phyloP scores from a whole-genome alignment of 139 green algal species.

The Coccomyxa sp. region DNA sequence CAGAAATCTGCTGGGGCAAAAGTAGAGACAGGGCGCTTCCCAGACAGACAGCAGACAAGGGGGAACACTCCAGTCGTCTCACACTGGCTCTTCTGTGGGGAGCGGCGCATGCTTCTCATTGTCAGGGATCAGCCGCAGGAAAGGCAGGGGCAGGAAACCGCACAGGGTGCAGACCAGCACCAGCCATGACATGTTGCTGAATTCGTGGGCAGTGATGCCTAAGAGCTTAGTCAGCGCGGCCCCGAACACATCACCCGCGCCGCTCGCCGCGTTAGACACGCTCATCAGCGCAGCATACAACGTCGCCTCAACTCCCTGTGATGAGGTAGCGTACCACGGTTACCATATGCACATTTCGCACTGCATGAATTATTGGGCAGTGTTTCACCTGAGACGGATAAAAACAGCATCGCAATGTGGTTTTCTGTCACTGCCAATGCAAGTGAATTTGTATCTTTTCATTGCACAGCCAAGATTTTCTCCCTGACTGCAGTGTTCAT shows the following conservation, averaged over 20 bases:
- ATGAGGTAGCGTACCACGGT: too few species aligned
- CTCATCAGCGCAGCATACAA: slow-evolving; percentile 88
- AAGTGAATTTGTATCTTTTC: background rate
- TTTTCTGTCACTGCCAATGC: too few species aligned
- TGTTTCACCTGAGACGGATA: background rate
- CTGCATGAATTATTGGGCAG: background rate
- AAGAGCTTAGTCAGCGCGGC: slow-evolving; percentile 51
- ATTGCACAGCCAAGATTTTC: background rate
- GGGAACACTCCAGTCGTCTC: too few species aligned
- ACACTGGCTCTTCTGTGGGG: too few species aligned
- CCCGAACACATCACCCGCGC: slow-evolving; percentile 27
- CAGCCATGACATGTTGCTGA: slow-evolving; percentile 40
- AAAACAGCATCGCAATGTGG: background rate
- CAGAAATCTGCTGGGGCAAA: too few species aligned
- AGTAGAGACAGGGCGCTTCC: too few species aligned
- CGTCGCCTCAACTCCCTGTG: slow-evolving; percentile 81
- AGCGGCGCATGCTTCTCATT: background rate
- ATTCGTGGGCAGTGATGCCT: slow-evolving; percentile 62
- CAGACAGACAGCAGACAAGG: too few species aligned
- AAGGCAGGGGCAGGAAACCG: background rate
- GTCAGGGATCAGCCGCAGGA: background rate
- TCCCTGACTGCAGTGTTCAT: too few species aligned
- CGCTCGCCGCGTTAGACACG: slow-evolving; percentile 63
- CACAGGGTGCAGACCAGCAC: slow-evolving; percentile 9
- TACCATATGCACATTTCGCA: background rate